Conservation (phyloP, 2,329 filamentous ascomycete species). For the Paramyrothecium sp. region DNA sequence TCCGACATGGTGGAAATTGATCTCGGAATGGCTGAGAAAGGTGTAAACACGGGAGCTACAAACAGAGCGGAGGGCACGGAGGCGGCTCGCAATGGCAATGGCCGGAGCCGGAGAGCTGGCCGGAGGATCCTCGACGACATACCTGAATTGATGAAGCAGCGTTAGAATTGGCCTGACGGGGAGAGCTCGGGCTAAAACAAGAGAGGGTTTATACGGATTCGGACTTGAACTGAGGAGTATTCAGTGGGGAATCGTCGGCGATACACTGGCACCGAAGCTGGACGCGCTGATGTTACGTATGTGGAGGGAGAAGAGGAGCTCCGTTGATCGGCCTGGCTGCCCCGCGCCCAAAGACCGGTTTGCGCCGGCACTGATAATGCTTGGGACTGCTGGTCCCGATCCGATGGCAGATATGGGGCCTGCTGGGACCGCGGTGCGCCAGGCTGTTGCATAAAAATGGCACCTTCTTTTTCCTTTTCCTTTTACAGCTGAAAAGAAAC, state of each 20-base stretch:
- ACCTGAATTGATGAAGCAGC: slow-evolving; percentile 4
- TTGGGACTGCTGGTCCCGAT: no score
- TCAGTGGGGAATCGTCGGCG: background rate
- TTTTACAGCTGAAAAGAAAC: no score
- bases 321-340: background rate
- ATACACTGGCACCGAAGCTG: background rate
- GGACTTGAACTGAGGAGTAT: background rate
- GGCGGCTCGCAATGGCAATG: slow-evolving; percentile 12
- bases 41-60: slow-evolving; percentile 26
- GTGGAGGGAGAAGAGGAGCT: background rate
- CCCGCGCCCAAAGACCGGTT: background rate
- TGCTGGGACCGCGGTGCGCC: no score
- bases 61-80: slow-evolving; percentile 10
- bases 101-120: slow-evolving; percentile 17
- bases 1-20: slow-evolving; percentile 42
- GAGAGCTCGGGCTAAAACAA: background rate
- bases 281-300: background rate
- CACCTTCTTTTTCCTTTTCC: no score
- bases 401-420: no score
- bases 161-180: background rate
- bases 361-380: background rate
- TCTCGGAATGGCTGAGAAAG: slow-evolving; percentile 22
- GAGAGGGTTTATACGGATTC: background rate
- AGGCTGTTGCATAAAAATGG: no score
- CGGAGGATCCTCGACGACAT: slow-evolving; percentile 19